Evolutionary conservation across 2,329 filamentous ascomycete genomes (phyloP).

Genomic region (Claviceps lovelessii): DNA sequence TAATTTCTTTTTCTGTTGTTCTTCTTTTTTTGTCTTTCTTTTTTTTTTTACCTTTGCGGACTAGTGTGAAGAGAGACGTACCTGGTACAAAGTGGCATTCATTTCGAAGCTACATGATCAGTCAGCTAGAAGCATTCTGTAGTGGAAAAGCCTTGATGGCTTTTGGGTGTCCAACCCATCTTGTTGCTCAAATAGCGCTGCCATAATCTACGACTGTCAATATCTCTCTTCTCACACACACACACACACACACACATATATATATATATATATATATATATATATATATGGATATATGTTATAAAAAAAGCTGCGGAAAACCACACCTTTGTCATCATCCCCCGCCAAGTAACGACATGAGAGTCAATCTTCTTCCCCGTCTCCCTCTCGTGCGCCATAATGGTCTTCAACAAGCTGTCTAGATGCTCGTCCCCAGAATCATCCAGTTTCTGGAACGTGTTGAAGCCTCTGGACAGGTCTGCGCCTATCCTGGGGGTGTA

Average conservation of each 20-base stretch:
- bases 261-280: no score
- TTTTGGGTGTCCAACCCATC: conserved; percentile 47
- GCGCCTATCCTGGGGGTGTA: conserved; percentile 59
- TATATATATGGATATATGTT: no score
- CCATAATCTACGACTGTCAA: conserved; percentile 53
- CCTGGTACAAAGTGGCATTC: conserved; percentile 86
- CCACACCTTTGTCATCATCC: conserved; percentile 92
- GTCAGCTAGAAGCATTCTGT: background rate
- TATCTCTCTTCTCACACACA: background rate
- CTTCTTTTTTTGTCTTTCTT: background rate
- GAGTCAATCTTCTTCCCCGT: conserved; percentile 54
- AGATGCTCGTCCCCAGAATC: conserved; percentile 76
- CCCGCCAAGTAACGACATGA: conserved; percentile 82
- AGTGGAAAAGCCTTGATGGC: background rate
- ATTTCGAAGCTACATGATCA: conserved; percentile 52
- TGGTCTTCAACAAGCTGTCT: conserved; percentile 64
- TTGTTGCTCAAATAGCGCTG: conserved; percentile 64
- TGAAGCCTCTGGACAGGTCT: conserved; percentile 68
- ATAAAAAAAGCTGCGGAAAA: background rate
- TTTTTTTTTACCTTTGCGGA: conserved; percentile 5
- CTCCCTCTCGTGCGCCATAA: conserved; percentile 58
- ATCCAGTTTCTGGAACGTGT: conserved; percentile 70
- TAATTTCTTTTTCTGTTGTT: background rate
- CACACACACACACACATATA: no score
- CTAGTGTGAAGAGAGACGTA: conserved; percentile 28